A percentile compares a stretch with the other conserved stretches of the same genome.
Conservation (phyloP, 208 protist genomes). For the Vickermania ingenoplastis region DNA sequence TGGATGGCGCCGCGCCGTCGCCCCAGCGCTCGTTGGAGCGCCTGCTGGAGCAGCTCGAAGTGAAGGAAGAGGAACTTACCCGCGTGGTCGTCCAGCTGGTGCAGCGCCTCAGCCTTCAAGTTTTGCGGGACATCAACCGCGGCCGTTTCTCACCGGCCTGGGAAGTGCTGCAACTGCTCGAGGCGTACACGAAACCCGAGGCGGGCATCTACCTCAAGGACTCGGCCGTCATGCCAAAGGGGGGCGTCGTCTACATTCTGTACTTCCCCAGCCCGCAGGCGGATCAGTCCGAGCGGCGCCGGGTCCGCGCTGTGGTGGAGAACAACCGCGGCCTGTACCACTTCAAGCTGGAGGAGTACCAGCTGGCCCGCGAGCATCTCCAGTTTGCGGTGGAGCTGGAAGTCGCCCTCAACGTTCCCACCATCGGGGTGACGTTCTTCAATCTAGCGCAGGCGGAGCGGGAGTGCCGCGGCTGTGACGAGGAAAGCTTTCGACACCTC, state of each 20-base stretch:
- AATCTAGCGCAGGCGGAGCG: conserved; percentile 65
- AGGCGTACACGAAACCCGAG: conserved; percentile 23
- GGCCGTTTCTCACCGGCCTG: conserved; percentile 42
- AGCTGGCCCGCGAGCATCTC: conserved; percentile 37
- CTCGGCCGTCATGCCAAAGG: background rate
- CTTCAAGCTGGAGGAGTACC: conserved; percentile 67
- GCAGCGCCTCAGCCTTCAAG: conserved; percentile 17
- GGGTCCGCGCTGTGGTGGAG: conserved; percentile 28
- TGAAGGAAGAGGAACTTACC: background rate
- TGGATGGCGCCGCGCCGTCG: background rate
- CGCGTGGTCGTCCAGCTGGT: conserved; percentile 10
- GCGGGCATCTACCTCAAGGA: conserved; percentile 33
- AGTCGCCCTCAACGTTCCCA: conserved; percentile 33
- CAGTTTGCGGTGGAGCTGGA: conserved; percentile 37
- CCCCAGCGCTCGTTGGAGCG: background rate
- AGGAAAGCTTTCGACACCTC: conserved; percentile 25
- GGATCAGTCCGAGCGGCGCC: conserved; percentile 13
- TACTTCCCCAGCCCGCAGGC: conserved; percentile 24
- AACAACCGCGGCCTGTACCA: conserved; percentile 85
- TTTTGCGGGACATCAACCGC: conserved; percentile 53
- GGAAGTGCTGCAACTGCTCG: conserved; percentile 29
- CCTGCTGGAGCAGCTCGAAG: conserved; percentile 6
- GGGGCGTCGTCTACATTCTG: conserved; percentile 24
- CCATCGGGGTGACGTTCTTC: conserved; percentile 72
- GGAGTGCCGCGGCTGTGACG: conserved; percentile 14